Evolutionary conservation across 2,329 filamentous ascomycete genomes (phyloP).

Genomic region (Fusarium palustre): DNA sequence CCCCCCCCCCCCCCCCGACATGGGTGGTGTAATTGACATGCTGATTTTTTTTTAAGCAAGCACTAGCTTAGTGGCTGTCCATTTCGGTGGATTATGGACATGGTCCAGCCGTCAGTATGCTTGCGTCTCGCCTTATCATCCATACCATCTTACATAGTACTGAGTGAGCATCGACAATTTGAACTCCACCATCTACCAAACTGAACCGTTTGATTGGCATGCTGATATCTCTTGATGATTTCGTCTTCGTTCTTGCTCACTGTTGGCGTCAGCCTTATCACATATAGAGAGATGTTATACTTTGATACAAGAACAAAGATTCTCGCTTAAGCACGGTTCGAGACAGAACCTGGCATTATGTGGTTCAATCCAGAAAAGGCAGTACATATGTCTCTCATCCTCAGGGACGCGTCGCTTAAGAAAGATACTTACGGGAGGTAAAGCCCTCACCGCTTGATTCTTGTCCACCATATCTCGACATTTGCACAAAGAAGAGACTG

Average conservation of each 20-base stretch:
- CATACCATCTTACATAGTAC: neutral
- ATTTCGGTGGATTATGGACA: too few species aligned
- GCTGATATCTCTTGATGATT: neutral
- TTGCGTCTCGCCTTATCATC: neutral
- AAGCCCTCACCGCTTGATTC: conserved; percentile 20
- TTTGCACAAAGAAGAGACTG: neutral
- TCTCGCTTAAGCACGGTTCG: neutral
- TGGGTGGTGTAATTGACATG: too few species aligned
- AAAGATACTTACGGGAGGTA: neutral
- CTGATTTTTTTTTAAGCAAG: too few species aligned
- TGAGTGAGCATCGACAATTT: conserved; percentile 1
- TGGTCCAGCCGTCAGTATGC: neutral
- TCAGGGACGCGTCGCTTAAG: neutral
- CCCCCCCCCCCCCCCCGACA: too few species aligned
- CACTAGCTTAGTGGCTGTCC: too few species aligned
- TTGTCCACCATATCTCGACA: conserved; percentile 11
- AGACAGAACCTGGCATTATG: neutral
- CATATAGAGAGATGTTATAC: neutral
- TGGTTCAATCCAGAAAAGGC: conserved; percentile 3
- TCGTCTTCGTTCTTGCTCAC: neutral
- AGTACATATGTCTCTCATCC: neutral
- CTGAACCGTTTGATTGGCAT: neutral
- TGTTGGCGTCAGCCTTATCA: conserved; percentile 14
- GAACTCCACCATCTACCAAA: neutral
- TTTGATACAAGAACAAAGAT: neutral